Conservation (phyloP, 1,139 yeast species). For the Suhomyces terraborum region DNA sequence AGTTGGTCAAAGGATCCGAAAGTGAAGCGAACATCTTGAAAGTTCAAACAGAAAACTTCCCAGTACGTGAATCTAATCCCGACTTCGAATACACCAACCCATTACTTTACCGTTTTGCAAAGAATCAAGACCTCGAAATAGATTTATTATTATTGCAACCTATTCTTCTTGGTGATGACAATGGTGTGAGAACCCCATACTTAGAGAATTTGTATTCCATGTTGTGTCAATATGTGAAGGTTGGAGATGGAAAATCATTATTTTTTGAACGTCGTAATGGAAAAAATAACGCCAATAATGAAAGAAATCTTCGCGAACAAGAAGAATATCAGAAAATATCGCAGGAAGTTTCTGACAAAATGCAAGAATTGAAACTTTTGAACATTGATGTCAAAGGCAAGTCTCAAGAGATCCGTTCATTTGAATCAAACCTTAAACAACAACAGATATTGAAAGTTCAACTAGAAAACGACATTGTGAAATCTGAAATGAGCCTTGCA, state of each 20-base stretch:
- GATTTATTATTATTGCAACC: conserved; percentile 83
- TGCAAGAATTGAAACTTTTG: conserved; percentile 23
- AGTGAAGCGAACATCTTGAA: conserved; percentile 60
- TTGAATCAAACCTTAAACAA: conserved; percentile 26
- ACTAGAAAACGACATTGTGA: conserved; percentile 23
- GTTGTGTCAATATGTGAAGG: conserved; percentile 63
- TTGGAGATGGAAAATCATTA: conserved; percentile 43
- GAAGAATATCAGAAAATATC: conserved; percentile 5
- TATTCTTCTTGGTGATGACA: conserved; percentile 82
- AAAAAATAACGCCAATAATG: conserved; percentile 21
- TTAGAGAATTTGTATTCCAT: conserved; percentile 83
- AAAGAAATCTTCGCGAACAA: neutral
- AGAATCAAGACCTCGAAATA: conserved; percentile 56
- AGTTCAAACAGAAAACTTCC: conserved; percentile 52
- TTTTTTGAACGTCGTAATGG: conserved; percentile 28
- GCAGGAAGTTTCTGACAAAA: conserved; percentile 15
- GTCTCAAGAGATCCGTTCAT: conserved; percentile 23
- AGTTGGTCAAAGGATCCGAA: conserved; percentile 63
- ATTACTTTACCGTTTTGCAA: conserved; percentile 61
- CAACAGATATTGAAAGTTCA: conserved; percentile 23
- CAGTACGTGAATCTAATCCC: conserved; percentile 26
- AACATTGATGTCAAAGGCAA: conserved; percentile 26
- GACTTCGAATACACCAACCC: conserved; percentile 50
- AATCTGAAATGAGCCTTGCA: conserved; percentile 19
- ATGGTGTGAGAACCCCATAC: conserved; percentile 83